Percentiles rank a stretch among this genome's conserved stretches.
phyloP scores from a whole-genome alignment of 2,329 filamentous ascomycete species.

The Thielaviopsis ethacetica region DNA sequence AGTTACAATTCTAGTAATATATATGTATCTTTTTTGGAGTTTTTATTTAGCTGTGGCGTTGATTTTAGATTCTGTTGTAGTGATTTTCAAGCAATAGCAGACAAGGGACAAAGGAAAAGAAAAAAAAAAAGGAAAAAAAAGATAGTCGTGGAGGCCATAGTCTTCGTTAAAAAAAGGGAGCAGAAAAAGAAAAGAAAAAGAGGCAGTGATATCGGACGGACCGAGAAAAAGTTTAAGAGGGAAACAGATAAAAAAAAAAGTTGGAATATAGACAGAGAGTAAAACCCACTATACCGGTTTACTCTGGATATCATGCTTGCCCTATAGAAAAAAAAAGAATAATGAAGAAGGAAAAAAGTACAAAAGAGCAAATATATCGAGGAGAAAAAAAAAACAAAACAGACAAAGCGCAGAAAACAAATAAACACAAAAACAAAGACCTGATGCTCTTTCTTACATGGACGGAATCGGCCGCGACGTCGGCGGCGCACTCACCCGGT shows the following conservation, averaged over 20 bases:
- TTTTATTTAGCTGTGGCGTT: not conserved
- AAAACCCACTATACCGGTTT: too few species aligned
- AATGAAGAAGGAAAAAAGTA: not conserved
- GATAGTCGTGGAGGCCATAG: not conserved
- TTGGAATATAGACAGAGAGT: too few species aligned
- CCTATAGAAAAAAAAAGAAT: too few species aligned
- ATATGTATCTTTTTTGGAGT: not conserved
- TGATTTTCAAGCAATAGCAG: not conserved
- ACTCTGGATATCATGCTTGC: too few species aligned
- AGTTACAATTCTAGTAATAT: not conserved
- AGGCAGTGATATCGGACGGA: not conserved
- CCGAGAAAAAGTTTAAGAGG: too few species aligned
- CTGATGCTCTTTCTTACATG: constrained; percentile 5
- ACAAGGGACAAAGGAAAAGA: not conserved
- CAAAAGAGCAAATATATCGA: constrained; percentile 6
- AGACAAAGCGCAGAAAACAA: constrained; percentile 14
- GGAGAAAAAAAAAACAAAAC: constrained; percentile 13
- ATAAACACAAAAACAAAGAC: constrained; percentile 6
- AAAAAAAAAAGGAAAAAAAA: not conserved
- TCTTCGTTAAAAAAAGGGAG: not conserved
- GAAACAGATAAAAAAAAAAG: too few species aligned
- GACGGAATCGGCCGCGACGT: constrained; percentile 8
- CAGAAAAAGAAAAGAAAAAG: not conserved
- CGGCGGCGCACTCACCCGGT: constrained; percentile 20
- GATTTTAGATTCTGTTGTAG: not conserved